A percentile compares a stretch with the other conserved stretches of the same genome.
Conservation (phyloP, 352 stramenopile genomes). For the Thalassiosira ordinaria region DNA sequence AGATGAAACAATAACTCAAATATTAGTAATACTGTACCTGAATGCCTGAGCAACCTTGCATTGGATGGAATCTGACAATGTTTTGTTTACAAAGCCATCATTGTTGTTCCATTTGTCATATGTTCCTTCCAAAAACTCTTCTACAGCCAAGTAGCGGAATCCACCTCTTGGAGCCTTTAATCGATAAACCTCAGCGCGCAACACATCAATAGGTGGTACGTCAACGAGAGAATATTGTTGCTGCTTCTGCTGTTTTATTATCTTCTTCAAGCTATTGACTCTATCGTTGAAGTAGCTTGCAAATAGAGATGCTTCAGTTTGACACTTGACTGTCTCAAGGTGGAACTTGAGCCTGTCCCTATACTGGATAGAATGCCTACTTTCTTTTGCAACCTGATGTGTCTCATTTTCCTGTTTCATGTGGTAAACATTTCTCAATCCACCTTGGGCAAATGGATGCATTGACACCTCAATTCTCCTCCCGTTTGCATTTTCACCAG, state of each 20-base stretch:
- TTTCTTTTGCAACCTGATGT: slow-evolving; percentile 26
- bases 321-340: slow-evolving; percentile 15
- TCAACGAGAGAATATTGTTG: too few species aligned
- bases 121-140: slow-evolving; percentile 3
- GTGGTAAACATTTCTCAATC: slow-evolving; percentile 19
- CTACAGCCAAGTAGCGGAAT: slow-evolving; percentile 22
- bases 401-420: not conserved
- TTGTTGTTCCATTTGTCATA: slow-evolving; percentile 33
- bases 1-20: too few species aligned
- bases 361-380: slow-evolving; percentile 18
- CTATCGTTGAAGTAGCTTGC: slow-evolving; percentile 12
- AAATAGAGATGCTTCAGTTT: slow-evolving; percentile 6
- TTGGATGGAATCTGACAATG: slow-evolving; percentile 12
- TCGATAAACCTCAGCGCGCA: slow-evolving; percentile 9
- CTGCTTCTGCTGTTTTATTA: not conserved
- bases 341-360: slow-evolving; percentile 14
- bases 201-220: not conserved
- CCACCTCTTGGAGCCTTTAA: slow-evolving; percentile 16
- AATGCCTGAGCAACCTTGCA: slow-evolving; percentile 17
- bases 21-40: too few species aligned
- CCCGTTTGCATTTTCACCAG: not conserved
- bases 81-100: slow-evolving; percentile 11
- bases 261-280: not conserved
- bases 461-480: slow-evolving; percentile 17
- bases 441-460: slow-evolving; percentile 30